phyloP scores from a whole-genome alignment of 352 stramenopile species.

The Phytophthora pini region DNA sequence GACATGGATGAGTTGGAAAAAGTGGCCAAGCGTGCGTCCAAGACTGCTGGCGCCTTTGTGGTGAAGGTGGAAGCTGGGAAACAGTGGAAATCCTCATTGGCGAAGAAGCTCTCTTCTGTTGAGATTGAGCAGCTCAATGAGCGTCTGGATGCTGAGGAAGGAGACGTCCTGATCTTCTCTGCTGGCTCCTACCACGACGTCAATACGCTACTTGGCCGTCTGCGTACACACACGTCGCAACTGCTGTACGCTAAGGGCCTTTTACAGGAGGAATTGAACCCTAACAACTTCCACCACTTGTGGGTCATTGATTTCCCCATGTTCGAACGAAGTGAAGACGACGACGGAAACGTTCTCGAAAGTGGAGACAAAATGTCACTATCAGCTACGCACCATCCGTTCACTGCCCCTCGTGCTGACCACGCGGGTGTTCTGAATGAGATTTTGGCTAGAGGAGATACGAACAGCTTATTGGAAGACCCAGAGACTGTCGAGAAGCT shows the following conservation, averaged over 20 bases:
- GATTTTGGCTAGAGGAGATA: conserved; percentile 40
- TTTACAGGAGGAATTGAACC: conserved; percentile 65
- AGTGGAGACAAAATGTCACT: conserved; percentile 47
- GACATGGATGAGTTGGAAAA: conserved; percentile 71
- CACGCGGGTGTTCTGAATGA: conserved; percentile 53
- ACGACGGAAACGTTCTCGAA: conserved; percentile 39
- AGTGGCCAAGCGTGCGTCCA: conserved; percentile 54
- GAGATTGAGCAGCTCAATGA: conserved; percentile 61
- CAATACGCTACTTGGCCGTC: conserved; percentile 64
- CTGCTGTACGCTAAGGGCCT: conserved; percentile 65
- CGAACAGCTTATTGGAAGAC: conserved; percentile 58
- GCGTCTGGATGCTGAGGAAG: conserved; percentile 58
- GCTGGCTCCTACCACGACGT: conserved; percentile 63
- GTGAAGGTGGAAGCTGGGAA: conserved; percentile 65
- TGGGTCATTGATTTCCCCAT: conserved; percentile 91
- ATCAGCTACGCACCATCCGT: conserved; percentile 87
- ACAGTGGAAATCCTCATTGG: conserved; percentile 78
- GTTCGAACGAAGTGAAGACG: conserved; percentile 81
- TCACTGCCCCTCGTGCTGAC: conserved; percentile 73
- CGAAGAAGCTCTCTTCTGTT: conserved; percentile 56
- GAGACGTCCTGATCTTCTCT: conserved; percentile 76
- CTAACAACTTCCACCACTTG: conserved; percentile 78
- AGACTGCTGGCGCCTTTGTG: conserved; percentile 46
- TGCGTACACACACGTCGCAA: conserved; percentile 71
- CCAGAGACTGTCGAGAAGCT: conserved; percentile 59